phyloP scores from a whole-genome alignment of 148 eudicot genomes.

The Nepenthes mirabilis region DNA sequence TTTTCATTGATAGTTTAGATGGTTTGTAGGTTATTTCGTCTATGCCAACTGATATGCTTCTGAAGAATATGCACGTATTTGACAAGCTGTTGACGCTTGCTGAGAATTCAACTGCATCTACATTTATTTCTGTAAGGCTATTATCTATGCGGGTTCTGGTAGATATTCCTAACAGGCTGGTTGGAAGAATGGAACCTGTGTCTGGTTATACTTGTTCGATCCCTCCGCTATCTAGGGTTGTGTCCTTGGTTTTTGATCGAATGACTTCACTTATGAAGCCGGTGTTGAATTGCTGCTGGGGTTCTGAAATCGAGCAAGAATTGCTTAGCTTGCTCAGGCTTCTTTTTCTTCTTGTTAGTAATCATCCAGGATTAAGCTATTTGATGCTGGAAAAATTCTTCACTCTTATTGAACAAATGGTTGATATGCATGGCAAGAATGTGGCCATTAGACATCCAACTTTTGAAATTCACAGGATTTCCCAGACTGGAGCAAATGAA shows the following conservation, averaged over 20 bases:
- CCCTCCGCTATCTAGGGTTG: slow-evolving; percentile 21
- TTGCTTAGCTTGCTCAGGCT: slow-evolving; percentile 30
- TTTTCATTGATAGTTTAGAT: neutral
- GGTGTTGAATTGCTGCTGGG: slow-evolving; percentile 14
- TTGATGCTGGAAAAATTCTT: slow-evolving; percentile 35
- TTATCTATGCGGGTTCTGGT: slow-evolving; percentile 37
- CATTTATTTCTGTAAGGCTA: slow-evolving; percentile 32
- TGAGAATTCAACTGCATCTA: slow-evolving; percentile 31
- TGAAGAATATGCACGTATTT: slow-evolving; percentile 26
- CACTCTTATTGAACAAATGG: slow-evolving; percentile 19
- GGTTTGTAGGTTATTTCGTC: slow-evolving; percentile 43
- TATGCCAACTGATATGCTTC: slow-evolving; percentile 19
- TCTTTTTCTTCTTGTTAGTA: slow-evolving; percentile 27
- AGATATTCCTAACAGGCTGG: slow-evolving; percentile 31
- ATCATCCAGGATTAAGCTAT: slow-evolving; percentile 26
- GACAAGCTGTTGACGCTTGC: slow-evolving; percentile 22
- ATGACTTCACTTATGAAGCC: slow-evolving; percentile 23
- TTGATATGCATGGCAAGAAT: slow-evolving; percentile 15
- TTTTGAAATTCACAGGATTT: slow-evolving; percentile 21
- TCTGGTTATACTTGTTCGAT: slow-evolving; percentile 13
- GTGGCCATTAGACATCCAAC: slow-evolving; percentile 10
- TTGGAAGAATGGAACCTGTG: slow-evolving; percentile 18
- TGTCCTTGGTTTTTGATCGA: slow-evolving; percentile 32
- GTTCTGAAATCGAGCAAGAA: slow-evolving; percentile 27
- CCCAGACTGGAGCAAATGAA: slow-evolving; percentile 12